Conservation (phyloP, 148 eudicot genomes). For the Rhododendron kiyosumense region DNA sequence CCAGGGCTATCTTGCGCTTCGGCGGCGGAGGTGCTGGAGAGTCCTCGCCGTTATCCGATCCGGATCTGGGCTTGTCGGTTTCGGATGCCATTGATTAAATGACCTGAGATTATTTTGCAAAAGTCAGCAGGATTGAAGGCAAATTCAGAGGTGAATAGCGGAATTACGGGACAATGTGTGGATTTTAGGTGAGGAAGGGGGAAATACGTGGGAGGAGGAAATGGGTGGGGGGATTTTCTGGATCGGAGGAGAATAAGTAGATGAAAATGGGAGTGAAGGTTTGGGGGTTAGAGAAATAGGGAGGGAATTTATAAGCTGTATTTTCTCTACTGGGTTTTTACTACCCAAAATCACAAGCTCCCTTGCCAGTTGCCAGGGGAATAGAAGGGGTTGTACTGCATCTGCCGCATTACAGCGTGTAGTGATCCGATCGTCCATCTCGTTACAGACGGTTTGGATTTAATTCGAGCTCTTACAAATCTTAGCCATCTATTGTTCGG, state of each 20-base stretch:
- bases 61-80: neutral
- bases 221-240: neutral
- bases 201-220: neutral
- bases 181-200: neutral
- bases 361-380: neutral
- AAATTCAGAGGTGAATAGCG: neutral
- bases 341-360: neutral
- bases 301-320: neutral
- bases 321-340: neutral
- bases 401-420: too few relatives aligned
- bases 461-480: too few relatives aligned
- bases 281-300: neutral
- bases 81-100: neutral
- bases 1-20: constrained; percentile 52
- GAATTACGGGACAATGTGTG: neutral
- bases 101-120: neutral
- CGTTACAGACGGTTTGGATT: too few relatives aligned
- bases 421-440: too few relatives aligned
- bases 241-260: neutral
- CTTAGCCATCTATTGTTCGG: too few relatives aligned
- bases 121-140: neutral
- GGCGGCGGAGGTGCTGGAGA: neutral
- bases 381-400: too few relatives aligned
- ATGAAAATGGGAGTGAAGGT: neutral
- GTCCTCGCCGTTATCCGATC: neutral